Evolutionary conservation across 805 yeast species (phyloP).

Genomic region (Saccharomyces kudriavzevii): DNA sequence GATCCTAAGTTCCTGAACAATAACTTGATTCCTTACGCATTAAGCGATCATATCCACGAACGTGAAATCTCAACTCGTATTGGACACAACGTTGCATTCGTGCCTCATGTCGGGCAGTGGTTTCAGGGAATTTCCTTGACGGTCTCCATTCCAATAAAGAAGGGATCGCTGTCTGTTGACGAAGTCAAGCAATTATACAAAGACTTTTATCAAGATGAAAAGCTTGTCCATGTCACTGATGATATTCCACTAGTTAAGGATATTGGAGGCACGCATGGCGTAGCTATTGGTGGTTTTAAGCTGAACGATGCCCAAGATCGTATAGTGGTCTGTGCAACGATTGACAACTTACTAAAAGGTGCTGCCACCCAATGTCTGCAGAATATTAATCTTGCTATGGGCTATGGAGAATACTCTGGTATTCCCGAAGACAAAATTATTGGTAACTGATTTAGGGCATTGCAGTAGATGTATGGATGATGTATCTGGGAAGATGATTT

Average conservation of each 20-base stretch:
- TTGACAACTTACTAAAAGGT: slow-evolving; percentile 92
- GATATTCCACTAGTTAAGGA: slow-evolving; percentile 91
- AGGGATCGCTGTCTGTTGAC: slow-evolving; percentile 59
- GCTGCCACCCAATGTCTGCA: slow-evolving; percentile 98
- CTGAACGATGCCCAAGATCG: slow-evolving; percentile 83
- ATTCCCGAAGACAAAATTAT: slow-evolving; percentile 66
- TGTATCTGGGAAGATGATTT: too few species aligned
- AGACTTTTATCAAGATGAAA: slow-evolving; percentile 81
- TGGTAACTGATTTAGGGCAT: neutral
- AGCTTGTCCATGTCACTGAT: slow-evolving; percentile 74
- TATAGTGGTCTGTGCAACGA: slow-evolving; percentile 89
- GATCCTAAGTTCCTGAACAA: slow-evolving; percentile 66
- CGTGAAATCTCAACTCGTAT: slow-evolving; percentile 78
- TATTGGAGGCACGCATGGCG: slow-evolving; percentile 90
- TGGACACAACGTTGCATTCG: slow-evolving; percentile 74
- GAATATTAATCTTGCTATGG: slow-evolving; percentile 83
- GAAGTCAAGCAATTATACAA: slow-evolving; percentile 71
- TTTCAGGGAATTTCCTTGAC: slow-evolving; percentile 97
- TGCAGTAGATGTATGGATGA: too few species aligned
- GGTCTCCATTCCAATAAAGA: slow-evolving; percentile 76
- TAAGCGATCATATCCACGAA: slow-evolving; percentile 96
- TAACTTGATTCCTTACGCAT: slow-evolving; percentile 88
- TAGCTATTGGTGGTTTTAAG: slow-evolving; percentile 91
- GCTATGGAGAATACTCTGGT: slow-evolving; percentile 91
- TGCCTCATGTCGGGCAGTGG: slow-evolving; percentile 98